Evolutionary conservation across 2,329 filamentous ascomycete genomes (phyloP), one percentile per base, ranked within the genome.

Genomic region (Podosphaera fusca): DNA sequence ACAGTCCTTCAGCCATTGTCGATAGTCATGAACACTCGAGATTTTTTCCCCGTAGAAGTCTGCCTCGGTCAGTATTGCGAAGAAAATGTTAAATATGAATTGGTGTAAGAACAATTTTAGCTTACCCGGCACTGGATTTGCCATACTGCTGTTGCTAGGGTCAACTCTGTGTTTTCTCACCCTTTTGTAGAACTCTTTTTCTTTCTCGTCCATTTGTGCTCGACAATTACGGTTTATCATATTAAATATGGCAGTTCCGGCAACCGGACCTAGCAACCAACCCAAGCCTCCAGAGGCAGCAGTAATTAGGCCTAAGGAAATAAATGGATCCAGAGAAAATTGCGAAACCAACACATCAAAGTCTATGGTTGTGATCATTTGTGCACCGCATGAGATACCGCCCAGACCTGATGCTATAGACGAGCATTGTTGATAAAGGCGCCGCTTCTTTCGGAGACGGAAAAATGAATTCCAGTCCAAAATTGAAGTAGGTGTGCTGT

Each of bases 1-100:
- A 75, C 96, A 92, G 67, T 98, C 92, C 75, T 95, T 96, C 66
- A 98, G 73, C 92, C 92, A 98, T 69, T 87, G 83, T 65, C 92
- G 76, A 70, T 96, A 98, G 52, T 87, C 89, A 56, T 82, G 77
- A 30, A 96, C 87, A 65, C 88, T 95, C 55, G 85, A 86, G 65
- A 98, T 95, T 77, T 95, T 96, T 74, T 98, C 92, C 65, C 92
- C 92, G 67, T 98, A 98, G 72, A 95, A 98, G 69, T 98, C 92
- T 49, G 54, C 7, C 8, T 3, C 29, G 31, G 34, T 63, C 57
- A 90, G 89, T 0, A 95, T 86, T 77, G 56, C 2, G 57, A 61
- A 53, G 6, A 34, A 21, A 21, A 21, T 21, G 21, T 8, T 21
- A 33, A 31, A 9, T 9, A 36, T 53, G 21, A 42, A 45, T 2